phyloP scores from a whole-genome alignment of 2,329 filamentous ascomycete genomes.

The Macrophomina phaseolina region DNA sequence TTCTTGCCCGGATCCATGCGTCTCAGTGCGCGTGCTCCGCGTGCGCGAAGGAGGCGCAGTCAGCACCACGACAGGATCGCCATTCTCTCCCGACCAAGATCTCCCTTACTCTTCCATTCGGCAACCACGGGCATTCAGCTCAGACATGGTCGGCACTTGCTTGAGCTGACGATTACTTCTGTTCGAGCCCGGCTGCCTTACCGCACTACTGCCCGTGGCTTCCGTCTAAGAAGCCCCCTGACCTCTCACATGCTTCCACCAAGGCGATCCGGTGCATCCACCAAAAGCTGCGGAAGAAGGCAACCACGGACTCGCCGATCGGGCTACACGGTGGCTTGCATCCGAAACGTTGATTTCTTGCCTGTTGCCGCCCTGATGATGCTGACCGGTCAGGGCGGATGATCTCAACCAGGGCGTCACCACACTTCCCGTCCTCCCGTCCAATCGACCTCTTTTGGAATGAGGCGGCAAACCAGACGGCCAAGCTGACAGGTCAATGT shows the following conservation, averaged over 20 bases:
- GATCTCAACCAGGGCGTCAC: not conserved
- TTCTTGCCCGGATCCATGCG: not conserved
- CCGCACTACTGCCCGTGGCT: slow-evolving; percentile 11
- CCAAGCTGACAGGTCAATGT: slow-evolving; percentile 9
- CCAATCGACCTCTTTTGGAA: slow-evolving; percentile 14
- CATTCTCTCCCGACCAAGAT: slow-evolving; percentile 4
- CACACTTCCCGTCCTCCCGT: not conserved
- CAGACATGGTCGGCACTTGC: not conserved
- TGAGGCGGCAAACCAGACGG: not conserved
- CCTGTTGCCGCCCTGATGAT: not conserved
- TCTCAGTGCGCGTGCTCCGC: slow-evolving; percentile 3
- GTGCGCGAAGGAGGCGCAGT: not conserved
- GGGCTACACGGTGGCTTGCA: slow-evolving; percentile 18
- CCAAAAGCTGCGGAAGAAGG: slow-evolving; percentile 10
- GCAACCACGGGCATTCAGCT: slow-evolving; percentile 3
- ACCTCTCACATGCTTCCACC: slow-evolving; percentile 1
- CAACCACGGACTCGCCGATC: slow-evolving; percentile 21
- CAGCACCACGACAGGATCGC: slow-evolving; percentile 10
- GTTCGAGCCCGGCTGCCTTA: not conserved
- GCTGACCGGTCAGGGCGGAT: slow-evolving; percentile 4
- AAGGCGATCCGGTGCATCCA: not conserved
- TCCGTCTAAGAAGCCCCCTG: not conserved
- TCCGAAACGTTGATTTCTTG: not conserved
- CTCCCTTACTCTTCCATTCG: not conserved
- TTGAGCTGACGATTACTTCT: slow-evolving; percentile 15